A percentile compares a stretch with the other conserved stretches of the same genome.
phyloP scores from a whole-genome alignment of 805 yeast species.

The Clavispora vitiphila region DNA sequence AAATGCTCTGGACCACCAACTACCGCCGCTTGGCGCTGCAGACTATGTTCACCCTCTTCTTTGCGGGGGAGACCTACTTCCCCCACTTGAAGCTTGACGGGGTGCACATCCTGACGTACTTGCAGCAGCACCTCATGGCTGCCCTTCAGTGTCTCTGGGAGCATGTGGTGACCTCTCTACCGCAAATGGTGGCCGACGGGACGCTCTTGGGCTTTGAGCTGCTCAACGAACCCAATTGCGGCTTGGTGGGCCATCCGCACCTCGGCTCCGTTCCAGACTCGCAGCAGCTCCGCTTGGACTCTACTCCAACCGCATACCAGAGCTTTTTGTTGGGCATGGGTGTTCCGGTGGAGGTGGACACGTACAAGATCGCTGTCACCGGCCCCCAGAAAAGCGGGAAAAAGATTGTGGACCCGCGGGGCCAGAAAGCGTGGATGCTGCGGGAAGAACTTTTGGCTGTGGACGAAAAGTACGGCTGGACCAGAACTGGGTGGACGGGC shows the following conservation, averaged over 20 bases:
- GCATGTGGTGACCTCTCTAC: slow-evolving; percentile 20
- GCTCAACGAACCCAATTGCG: slow-evolving; percentile 80
- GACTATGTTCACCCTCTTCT: slow-evolving; percentile 83
- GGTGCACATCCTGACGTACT: slow-evolving; percentile 68
- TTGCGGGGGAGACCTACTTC: slow-evolving; percentile 70
- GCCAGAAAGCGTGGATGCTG: slow-evolving; percentile 64
- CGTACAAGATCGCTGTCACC: slow-evolving; percentile 61
- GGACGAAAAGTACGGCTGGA: slow-evolving; percentile 69
- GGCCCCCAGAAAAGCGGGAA: slow-evolving; percentile 72
- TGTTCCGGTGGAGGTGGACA: slow-evolving; percentile 58
- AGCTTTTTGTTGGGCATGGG: slow-evolving; percentile 78
- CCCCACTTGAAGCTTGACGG: slow-evolving; percentile 73
- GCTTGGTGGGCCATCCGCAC: slow-evolving; percentile 61
- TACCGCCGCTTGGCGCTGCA: slow-evolving; percentile 69
- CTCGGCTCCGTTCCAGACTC: slow-evolving; percentile 50
- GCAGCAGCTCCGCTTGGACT: slow-evolving; percentile 68
- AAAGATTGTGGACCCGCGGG: slow-evolving; percentile 57
- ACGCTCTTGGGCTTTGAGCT: slow-evolving; percentile 77
- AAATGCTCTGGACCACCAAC: slow-evolving; percentile 93
- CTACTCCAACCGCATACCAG: slow-evolving; percentile 80
- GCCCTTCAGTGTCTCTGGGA: slow-evolving; percentile 43
- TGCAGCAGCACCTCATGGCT: slow-evolving; percentile 58
- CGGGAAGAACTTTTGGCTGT: slow-evolving; percentile 34
- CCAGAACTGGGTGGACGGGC: slow-evolving; percentile 67
- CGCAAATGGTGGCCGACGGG: slow-evolving; percentile 35